Base-by-base conservation (phyloP, 257 asterid genomes). In the Scutellaria baicalensis region DNA sequence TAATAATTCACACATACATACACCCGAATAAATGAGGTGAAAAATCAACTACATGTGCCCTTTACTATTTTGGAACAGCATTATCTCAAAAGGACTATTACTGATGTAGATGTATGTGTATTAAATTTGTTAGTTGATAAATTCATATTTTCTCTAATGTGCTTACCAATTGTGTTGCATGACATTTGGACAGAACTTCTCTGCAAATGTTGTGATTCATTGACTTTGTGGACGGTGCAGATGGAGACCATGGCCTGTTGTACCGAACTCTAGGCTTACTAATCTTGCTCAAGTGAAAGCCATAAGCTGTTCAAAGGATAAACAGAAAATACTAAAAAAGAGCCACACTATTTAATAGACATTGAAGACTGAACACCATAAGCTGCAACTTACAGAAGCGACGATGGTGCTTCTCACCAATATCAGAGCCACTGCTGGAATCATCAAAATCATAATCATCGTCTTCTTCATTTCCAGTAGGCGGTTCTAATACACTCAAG, bases 391-490 rank as follows among this genome's bases (percentile, higher is more conserved):
- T 74, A 87, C 97, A 65, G 77, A 89, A 88, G 31, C 71, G 87
- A 77, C 66, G 77, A 68, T 71, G 86, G 66, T 75, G 83, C 80
- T 87, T 89, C 59, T 81, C 91, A 62, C 78, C 89, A 64, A 80
- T 76, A 49, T 88, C 98, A 67, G 96, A 90, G 76, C 90, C 92
- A 78, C 94, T 87, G 82, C 88, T 89, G 9, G 94, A 85, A 74
- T 88, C 90, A 70, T 84, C 88, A 77, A 90, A 83, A 64, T 87
- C 92, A 71, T 79, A 84, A 54, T 86, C 93, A 54, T 79, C 84
- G 3, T 84, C 93, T 18, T 82, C 96, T 81, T 93, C 97, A 62
- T 90, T 86, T 12, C 97, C 97, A 9, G 97, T 90, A 52, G 97
- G 97, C 64, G 86, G 94, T 73, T 93, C 97, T 77, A 93, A 64